Evolutionary conservation across 305 asterid genomes (phyloP).

Genomic region (Fraxinus albicans): DNA sequence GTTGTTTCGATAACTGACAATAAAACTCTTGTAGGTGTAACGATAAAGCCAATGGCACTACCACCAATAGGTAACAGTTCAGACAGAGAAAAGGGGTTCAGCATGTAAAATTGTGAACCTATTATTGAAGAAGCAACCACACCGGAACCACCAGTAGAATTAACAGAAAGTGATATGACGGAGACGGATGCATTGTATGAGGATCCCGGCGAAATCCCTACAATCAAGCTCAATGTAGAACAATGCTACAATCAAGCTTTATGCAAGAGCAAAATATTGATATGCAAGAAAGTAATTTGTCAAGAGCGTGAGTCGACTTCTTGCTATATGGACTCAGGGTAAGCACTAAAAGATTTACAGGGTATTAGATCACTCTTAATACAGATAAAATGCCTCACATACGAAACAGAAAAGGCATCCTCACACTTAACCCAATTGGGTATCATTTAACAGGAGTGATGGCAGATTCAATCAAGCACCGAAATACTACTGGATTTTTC

Average conservation of each 20-base stretch:
- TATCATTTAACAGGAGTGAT: background rate
- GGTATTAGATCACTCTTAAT: background rate
- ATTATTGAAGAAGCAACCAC: conserved; percentile 12
- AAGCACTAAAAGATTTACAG: conserved; percentile 18
- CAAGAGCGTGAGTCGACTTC: conserved; percentile 66
- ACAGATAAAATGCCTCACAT: conserved; percentile 1
- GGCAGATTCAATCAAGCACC: background rate
- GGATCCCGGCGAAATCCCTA: background rate
- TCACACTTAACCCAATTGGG: conserved; percentile 13
- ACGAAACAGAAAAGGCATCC: background rate
- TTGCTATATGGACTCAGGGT: conserved; percentile 95
- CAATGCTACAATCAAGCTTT: background rate
- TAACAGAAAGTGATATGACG: background rate
- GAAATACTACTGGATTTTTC: too few species aligned
- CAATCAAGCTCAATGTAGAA: background rate
- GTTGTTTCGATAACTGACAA: conserved; percentile 33
- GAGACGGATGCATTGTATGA: background rate
- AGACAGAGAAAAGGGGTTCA: conserved; percentile 24
- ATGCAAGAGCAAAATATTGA: conserved; percentile 24
- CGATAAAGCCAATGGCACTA: conserved; percentile 41
- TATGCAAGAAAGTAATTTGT: conserved; percentile 59
- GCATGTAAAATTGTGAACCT: conserved; percentile 49
- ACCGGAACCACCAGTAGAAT: background rate
- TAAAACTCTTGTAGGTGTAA: conserved; percentile 14
- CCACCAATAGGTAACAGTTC: conserved; percentile 40